Evolutionary conservation across 257 asterid species (phyloP).

Genomic region (Primulina huaijiensis): DNA sequence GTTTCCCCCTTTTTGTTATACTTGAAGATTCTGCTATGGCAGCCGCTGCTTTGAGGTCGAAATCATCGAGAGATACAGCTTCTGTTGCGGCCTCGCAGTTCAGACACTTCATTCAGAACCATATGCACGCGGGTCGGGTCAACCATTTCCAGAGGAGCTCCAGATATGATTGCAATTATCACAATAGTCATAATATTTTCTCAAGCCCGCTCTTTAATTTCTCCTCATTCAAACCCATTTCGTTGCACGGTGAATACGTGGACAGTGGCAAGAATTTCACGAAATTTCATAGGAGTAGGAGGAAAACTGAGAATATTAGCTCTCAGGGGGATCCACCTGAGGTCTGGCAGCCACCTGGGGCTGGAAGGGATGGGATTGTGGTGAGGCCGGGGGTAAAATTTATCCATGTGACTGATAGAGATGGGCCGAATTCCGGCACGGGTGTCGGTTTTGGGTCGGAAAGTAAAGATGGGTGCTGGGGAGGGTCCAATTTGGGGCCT

Average conservation of each 20-base stretch:
- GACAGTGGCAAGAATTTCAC: slow-evolving; percentile 32
- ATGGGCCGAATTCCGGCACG: slow-evolving; percentile 44
- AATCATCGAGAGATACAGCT: slow-evolving; percentile 65
- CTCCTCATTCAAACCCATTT: slow-evolving; percentile 51
- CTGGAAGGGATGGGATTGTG: slow-evolving; percentile 63
- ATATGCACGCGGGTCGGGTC: slow-evolving; percentile 56
- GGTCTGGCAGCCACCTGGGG: slow-evolving; percentile 93
- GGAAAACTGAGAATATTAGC: slow-evolving; percentile 38
- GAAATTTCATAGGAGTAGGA: slow-evolving; percentile 28
- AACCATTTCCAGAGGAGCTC: slow-evolving; percentile 46
- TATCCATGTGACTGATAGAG: slow-evolving; percentile 50
- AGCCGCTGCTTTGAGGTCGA: slow-evolving; percentile 89
- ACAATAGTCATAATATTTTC: slow-evolving; percentile 28
- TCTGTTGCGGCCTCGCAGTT: slow-evolving; percentile 66
- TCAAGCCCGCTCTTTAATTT: slow-evolving; percentile 44
- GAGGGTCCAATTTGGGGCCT: slow-evolving; percentile 80
- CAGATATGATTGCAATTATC: slow-evolving; percentile 33
- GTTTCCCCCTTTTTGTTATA: no score
- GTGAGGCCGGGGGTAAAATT: slow-evolving; percentile 72
- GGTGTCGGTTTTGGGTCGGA: slow-evolving; percentile 58
- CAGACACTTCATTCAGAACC: slow-evolving; percentile 61
- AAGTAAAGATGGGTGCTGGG: slow-evolving; percentile 72
- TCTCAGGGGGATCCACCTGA: slow-evolving; percentile 96
- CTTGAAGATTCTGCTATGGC: no score
- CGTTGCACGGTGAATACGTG: slow-evolving; percentile 43